Base-by-base conservation (phyloP, 768 basidiomycete species). In the Pleurotus citrinopileatus region DNA sequence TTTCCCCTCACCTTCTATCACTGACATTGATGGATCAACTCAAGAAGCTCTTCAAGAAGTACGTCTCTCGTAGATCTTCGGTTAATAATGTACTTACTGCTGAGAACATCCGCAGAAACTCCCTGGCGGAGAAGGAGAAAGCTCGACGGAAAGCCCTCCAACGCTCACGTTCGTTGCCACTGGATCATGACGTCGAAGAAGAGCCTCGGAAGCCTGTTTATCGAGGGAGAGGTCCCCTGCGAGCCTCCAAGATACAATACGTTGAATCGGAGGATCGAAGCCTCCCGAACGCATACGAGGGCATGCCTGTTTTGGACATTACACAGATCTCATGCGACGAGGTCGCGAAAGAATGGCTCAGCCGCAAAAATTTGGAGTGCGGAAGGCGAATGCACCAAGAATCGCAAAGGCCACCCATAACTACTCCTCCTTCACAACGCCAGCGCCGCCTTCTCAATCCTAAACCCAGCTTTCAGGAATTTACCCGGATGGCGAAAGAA, bases 21-120 rank as follows among this genome's bases (percentile, higher is more conserved):
- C 38, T 40, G 12, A 7, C 17, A 9, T 44, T 44, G 43, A 51
- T 51, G 48, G 48, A 51, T 37, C 48, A 37, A 12, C 20, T 51
- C 32, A 51, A 51, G 19, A 38, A 51, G 27, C 19, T 51, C n/a
- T 51, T 51, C 48, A 51, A 51, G 34, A 51, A 51, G 48, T 51
- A 37, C 10, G 48, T 51, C 15, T 22, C 37, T 8, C n/a, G n/a
- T n/a, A n/a, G n/a, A n/a, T n/a, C n/a, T n/a, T n/a, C n/a, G n/a
- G n/a, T n/a, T n/a, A n/a, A n/a, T n/a, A n/a, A n/a, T n/a, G n/a
- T n/a, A n/a, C n/a, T n/a, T n/a, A n/a, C n/a, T n/a, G n/a, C n/a
- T n/a, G n/a, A n/a, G n/a, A n/a, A n/a, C n/a, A n/a, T n/a, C n/a
- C n/a, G n/a, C 28, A 51, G 48, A 25, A 25, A 51, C 48, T 51